phyloP scores from a whole-genome alignment of 164 flowering plant genomes.

The Echeveria elegans region DNA sequence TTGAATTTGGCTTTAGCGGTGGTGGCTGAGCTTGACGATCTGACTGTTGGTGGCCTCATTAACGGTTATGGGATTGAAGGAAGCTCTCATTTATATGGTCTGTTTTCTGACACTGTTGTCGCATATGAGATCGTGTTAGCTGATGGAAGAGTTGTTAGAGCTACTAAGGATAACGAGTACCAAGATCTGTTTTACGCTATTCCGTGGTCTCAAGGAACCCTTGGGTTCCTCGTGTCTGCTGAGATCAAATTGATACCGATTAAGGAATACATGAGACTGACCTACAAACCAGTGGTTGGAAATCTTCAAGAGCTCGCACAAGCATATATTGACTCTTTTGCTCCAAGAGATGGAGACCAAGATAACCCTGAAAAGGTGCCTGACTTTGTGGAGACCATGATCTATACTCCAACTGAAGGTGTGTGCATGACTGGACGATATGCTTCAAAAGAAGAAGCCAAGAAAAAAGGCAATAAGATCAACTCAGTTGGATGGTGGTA shows the following conservation, averaged over 20 bases:
- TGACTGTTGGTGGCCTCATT: conserved; percentile 97
- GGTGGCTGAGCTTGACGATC: conserved; percentile 98
- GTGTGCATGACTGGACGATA: conserved; percentile 85
- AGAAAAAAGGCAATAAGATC: conserved; percentile 74
- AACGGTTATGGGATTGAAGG: conserved; percentile 99
- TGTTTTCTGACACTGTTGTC: conserved; percentile 94
- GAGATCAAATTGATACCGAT: conserved; percentile 89
- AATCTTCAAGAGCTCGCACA: conserved; percentile 68
- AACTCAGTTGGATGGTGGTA: conserved; percentile 93
- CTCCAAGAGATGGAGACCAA: conserved; percentile 87
- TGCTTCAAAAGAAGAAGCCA: conserved; percentile 93
- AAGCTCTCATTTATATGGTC: conserved; percentile 90
- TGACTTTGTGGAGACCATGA: conserved; percentile 90
- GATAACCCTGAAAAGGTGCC: conserved; percentile 90
- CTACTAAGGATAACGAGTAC: conserved; percentile 88
- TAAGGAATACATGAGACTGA: conserved; percentile 92
- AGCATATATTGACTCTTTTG: conserved; percentile 77
- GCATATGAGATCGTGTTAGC: conserved; percentile 91
- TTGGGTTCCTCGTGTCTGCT: conserved; percentile 90
- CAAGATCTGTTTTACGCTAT: conserved; percentile 86
- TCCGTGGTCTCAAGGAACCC: conserved; percentile 99
- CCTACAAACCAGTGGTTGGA: conserved; percentile 76
- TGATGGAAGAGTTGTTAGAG: conserved; percentile 76
- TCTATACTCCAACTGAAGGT: conserved; percentile 64
- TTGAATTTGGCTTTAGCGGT: conserved; percentile 95